Base-by-base conservation (phyloP, 1,139 yeast species). In the Geotrichum bryndzae region DNA sequence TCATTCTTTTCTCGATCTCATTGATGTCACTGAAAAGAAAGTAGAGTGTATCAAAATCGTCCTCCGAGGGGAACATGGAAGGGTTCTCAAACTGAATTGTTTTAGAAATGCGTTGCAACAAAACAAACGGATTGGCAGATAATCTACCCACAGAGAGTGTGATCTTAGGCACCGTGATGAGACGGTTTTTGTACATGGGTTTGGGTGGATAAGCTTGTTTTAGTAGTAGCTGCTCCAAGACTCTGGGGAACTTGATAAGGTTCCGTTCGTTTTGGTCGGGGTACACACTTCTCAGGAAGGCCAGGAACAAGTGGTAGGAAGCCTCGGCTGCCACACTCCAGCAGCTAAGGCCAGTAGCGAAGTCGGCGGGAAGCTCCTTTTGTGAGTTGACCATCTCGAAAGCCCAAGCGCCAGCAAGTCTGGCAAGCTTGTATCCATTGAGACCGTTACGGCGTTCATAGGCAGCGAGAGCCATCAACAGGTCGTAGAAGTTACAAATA, bases 381-480 rank as follows among this genome's bases (percentile, higher is more conserved):
- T 68, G 73, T 66, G 57, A 72, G 61, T 56, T 74, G 67, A 61
- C 73, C 71, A 66, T 74, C 65, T 83, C 84, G 70, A 91, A 91
- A 0, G 96, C 97, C 97, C 97, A 91, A 48, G 90, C 76, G 27
- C 94, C 92, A 46, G 95, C 87, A 84, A 91, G 82, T 68, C 88
- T 85, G 22, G 95, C 82, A 25, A 91, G 80, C 70, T 90, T 90
- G 56, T 92, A 80, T 0, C 96, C 96, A 68, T 89, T 84, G 76
- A 91, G 76, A 68, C 87, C 86, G 70, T 90, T 90, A 59, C 85
- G 84, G 67, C 86, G 87, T 2, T 96, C 85, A 73, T 90, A 88
- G n/a, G 96, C 84, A 0, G 95, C 86, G 53, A 91, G 76, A n/a
- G 90, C 82, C 11, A 90, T 88, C 59, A 91, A 76, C 57, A 91